Base-by-base conservation (phyloP, 2,329 filamentous ascomycete species). In the Trichoderma arundinaceum region DNA sequence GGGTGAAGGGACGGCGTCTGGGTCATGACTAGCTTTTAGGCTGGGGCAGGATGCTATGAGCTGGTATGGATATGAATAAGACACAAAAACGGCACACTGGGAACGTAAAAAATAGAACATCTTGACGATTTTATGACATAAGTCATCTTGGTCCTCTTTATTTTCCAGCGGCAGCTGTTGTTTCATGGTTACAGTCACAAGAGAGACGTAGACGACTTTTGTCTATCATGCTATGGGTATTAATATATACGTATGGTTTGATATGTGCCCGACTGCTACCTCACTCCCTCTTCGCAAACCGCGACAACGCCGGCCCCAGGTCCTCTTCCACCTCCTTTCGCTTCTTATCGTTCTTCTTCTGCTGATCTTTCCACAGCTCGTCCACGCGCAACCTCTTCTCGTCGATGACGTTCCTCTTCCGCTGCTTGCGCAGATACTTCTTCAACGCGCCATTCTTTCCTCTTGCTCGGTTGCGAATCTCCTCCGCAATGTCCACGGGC, bases 401-500 rank as follows among this genome's bases (percentile, higher is more conserved):
- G 81, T 99, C 95, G 76, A 99, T 93, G 66, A 99, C 87, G 77
- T 98, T 98, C 84, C 90, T 92, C 74, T 90, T 90, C 52, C 92
- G 89, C 81, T 95, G 94, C 87, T 98, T 98, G 70, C 95, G 84
- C 74, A 98, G 79, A 76, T 96, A 94, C 77, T 94, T 93, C 74
- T 92, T 89, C 69, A 98, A 80, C 66, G 91, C 91, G 71, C 90
- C 93, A 75, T 96, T 99, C 84, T 94, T 92, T 63, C 95, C 95
- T 66, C 94, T 84, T 17, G 92, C 92, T 64, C 90, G 86, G 76
- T 97, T 95, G 78, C 86, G 83, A 61, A 89, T 85, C 74, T 89
- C 85, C 66, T 86, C 86, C 67, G 83, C 84, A 12, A 87, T 74
- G 71, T 86, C 83, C 43, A 79, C 77, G 1, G 83, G 81, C 71